Evolutionary conservation across 2,329 filamentous ascomycete genomes (phyloP).

Genomic region (Zalaria sp.): DNA sequence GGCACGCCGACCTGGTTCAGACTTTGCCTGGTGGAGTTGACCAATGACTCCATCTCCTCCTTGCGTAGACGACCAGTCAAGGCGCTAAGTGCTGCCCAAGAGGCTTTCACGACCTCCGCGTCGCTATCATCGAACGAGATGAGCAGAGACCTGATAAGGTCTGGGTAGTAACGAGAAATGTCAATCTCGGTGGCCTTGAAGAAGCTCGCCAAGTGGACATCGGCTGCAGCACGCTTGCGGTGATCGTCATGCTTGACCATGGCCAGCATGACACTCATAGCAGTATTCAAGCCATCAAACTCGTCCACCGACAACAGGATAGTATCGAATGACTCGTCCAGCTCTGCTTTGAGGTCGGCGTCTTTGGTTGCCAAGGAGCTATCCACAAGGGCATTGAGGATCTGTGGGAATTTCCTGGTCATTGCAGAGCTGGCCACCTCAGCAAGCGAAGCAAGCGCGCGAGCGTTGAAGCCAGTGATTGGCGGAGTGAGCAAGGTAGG

Average conservation of each 20-base stretch:
- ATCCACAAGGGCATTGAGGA: constrained; percentile 89
- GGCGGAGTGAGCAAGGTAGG: constrained; percentile 82
- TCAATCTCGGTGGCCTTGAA: constrained; percentile 70
- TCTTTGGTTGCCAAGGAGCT: constrained; percentile 71
- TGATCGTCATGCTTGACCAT: constrained; percentile 91
- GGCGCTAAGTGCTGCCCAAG: constrained; percentile 74
- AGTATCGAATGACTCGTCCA: constrained; percentile 72
- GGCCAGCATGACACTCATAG: constrained; percentile 83
- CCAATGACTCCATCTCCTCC: constrained; percentile 94
- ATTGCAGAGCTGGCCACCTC: constrained; percentile 83
- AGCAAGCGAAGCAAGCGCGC: constrained; percentile 80
- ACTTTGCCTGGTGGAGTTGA: constrained; percentile 71
- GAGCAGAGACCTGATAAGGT: constrained; percentile 79
- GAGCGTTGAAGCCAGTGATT: constrained; percentile 89
- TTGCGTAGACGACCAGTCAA: constrained; percentile 85
- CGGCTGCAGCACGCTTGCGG: constrained; percentile 62
- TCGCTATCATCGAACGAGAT: constrained; percentile 88
- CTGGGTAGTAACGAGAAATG: constrained; percentile 90
- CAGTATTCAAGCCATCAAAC: constrained; percentile 85
- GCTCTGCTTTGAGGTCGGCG: constrained; percentile 56
- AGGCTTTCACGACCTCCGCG: constrained; percentile 67
- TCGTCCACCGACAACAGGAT: constrained; percentile 90
- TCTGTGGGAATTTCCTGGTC: constrained; percentile 76
- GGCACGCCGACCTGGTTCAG: constrained; percentile 79
- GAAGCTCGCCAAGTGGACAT: constrained; percentile 71